Percentiles rank a stretch among this genome's conserved stretches.
phyloP scores from a whole-genome alignment of 1,139 yeast species.

The Pichia cactophila region DNA sequence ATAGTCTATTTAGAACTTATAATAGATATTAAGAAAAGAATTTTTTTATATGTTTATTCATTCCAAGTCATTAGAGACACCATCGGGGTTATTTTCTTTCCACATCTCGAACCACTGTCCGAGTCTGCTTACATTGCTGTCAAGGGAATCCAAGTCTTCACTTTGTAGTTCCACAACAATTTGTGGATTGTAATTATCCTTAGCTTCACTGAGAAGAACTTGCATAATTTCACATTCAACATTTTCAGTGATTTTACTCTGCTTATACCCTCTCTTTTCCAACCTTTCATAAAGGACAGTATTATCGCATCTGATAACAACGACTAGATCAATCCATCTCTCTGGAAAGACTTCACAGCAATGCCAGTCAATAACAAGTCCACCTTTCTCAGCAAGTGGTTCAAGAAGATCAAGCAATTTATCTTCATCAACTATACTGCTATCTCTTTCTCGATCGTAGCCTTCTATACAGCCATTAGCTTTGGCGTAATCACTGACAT shows the following conservation, averaged over 20 bases:
- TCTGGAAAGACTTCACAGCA: conserved; percentile 95
- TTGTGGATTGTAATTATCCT: conserved; percentile 69
- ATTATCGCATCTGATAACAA: conserved; percentile 77
- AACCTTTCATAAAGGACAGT: conserved; percentile 67
- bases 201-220: conserved; percentile 79
- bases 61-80: conserved; percentile 29
- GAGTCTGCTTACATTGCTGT: conserved; percentile 70
- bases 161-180: conserved; percentile 76
- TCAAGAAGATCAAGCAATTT: conserved; percentile 75
- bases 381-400: conserved; percentile 75
- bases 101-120: conserved; percentile 69
- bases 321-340: conserved; percentile 81
- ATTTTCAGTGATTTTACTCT: conserved; percentile 80
- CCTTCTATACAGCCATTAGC: conserved; percentile 72
- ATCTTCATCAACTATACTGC: conserved; percentile 90
- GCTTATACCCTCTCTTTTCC: conserved; percentile 64
- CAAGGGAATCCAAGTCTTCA: conserved; percentile 68
- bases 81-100: conserved; percentile 45
- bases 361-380: conserved; percentile 89
- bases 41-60: background rate
- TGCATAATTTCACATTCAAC: conserved; percentile 97
- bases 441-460: conserved; percentile 76
- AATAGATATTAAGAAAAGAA: background rate
- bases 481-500: conserved; percentile 78
- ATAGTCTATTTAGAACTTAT: background rate